Evolutionary conservation across 2,329 filamentous ascomycete genomes (phyloP).

Genomic region (Tothia fuscella): DNA sequence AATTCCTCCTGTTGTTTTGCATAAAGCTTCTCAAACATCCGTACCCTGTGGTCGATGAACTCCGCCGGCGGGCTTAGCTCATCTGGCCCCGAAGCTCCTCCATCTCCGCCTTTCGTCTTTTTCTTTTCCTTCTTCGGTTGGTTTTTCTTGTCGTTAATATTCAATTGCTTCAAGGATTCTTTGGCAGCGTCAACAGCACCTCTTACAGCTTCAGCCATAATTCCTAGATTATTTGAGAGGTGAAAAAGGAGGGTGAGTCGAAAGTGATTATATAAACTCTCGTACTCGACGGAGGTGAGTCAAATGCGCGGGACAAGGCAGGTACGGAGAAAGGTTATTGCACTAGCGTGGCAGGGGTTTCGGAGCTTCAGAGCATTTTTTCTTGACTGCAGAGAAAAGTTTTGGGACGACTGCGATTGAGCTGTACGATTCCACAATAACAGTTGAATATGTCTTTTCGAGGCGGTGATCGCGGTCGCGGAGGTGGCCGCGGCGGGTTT

Average conservation of each 20-base stretch:
- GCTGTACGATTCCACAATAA: too few species aligned
- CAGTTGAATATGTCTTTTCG: conserved; percentile 49
- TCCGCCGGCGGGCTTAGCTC: conserved; percentile 48
- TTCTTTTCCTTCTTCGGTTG: conserved; percentile 11
- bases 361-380: too few species aligned
- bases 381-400: neutral
- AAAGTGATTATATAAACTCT: too few species aligned
- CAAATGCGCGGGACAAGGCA: too few species aligned
- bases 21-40: conserved; percentile 82
- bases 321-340: too few species aligned
- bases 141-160: conserved; percentile 29
- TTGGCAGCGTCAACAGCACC: conserved; percentile 45
- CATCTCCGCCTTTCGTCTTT: conserved; percentile 28
- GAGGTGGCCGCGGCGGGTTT: conserved; percentile 33
- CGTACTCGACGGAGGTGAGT: too few species aligned
- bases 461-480: conserved; percentile 37
- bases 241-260: too few species aligned
- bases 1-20: conserved; percentile 70
- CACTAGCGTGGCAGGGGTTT: too few species aligned
- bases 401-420: too few species aligned
- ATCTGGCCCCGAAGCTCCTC: conserved; percentile 29
- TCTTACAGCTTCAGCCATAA: conserved; percentile 37
- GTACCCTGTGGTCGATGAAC: conserved; percentile 72
- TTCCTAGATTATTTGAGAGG: too few species aligned
- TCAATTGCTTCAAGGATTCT: conserved; percentile 50